Evolutionary conservation across 371 early-diverging fungal genomes (phyloP), one percentile per base, ranked within the genome.

Genomic region (Actinomucor elegans): DNA sequence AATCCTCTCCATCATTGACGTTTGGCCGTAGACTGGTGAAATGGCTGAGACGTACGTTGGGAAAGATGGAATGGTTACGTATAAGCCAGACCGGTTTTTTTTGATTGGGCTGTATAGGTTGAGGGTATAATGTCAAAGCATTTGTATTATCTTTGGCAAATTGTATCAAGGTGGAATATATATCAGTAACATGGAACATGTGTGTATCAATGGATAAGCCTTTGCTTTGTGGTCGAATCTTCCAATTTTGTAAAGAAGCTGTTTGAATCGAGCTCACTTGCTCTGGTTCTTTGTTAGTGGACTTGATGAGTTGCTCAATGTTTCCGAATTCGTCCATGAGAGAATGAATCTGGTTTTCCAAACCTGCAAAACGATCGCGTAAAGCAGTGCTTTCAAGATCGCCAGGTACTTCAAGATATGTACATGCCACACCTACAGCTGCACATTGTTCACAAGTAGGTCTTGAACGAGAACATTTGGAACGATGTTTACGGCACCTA

Each of bases 341-440:
- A 0, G 73, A 67, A 35, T 72, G 69, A 21, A 76, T 76, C 21
- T 76, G 77, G 27, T 68, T 64, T 43, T 76, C 72, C n/a, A 76
- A 36, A 5, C 66, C 69, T 23, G 58, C 56, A 55, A 76, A 76
- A 5, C 77, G 70, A 38, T 70, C 64, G 27, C 77, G 64, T 34
- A 76, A 41, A 5, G 77, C 77, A 3, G 77, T 76, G 24, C 77
- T 76, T 32, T 73, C 72, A 1, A 76, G 45, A 66, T 76, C 77
- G 10, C 77, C 73, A 4, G 77, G 77, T n/a, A 54, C 55, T 45
- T 76, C 73, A 1, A 76, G 44, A 24, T 76, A 76, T 28, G 47
- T 56, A 38, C 77, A 76, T 2, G 38, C 48, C 1, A 59, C 66
- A 38, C 64, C 66, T 21, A 65, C 71, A 6, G 29, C 35, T 15